Evolutionary conservation across 768 basidiomycete genomes (phyloP).

Genomic region (Holtermanniella nyarrowii): DNA sequence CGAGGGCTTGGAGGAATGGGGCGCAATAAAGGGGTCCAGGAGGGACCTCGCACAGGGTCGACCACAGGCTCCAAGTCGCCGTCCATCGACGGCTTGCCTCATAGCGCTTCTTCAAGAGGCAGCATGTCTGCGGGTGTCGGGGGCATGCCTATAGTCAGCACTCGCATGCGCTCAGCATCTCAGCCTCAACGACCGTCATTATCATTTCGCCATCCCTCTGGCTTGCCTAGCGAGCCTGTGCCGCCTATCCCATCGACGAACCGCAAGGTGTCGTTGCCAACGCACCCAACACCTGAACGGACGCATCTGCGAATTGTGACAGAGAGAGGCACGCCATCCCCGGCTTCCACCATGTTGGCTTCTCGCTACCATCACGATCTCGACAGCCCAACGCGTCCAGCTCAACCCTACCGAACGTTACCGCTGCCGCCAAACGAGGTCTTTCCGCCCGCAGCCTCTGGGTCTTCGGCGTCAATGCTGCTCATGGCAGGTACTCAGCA

Average conservation of each 20-base stretch:
- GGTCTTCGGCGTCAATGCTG: background rate
- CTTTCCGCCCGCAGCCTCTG: background rate
- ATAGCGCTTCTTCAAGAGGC: background rate
- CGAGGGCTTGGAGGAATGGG: background rate
- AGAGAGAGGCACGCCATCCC: background rate
- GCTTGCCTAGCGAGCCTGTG: background rate
- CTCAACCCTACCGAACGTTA: background rate
- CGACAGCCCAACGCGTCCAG: background rate
- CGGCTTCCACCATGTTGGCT: background rate
- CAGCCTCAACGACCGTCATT: constrained; percentile 8
- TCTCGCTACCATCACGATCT: background rate
- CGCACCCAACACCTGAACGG: background rate
- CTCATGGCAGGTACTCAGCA: background rate
- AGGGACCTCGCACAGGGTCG: background rate
- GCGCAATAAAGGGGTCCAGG: background rate
- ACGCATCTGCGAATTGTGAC: background rate
- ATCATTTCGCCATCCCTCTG: background rate
- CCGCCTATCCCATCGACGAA: background rate
- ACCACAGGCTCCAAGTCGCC: background rate
- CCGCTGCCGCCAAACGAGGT: background rate
- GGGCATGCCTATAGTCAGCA: too few species aligned
- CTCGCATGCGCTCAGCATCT: constrained; percentile 6
- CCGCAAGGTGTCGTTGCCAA: background rate
- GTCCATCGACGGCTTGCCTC: background rate
- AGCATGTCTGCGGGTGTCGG: background rate